These are phyloP conservation scores for Russula abietina DNA, from an alignment of 768 basidiomycete species.

Conservation along the genomic window DNA sequence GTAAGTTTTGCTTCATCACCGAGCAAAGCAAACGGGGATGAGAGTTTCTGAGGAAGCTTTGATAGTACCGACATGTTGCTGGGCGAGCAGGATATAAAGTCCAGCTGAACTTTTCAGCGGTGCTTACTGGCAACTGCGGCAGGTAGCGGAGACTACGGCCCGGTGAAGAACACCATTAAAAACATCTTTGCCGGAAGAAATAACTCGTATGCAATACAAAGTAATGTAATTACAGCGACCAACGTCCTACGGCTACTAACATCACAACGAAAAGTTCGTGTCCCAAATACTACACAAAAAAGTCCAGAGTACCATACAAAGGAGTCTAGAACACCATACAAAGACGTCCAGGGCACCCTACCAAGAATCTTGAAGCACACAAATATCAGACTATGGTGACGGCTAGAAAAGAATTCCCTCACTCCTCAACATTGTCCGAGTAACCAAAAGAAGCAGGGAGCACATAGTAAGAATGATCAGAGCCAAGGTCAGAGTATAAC, in stretches of 20 bases:
- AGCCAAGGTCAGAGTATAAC: too few species aligned
- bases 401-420: too few species aligned
- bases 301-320: neutral
- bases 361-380: too few species aligned
- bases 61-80: constrained; percentile 48
- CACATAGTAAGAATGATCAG: too few species aligned
- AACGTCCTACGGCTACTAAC: neutral
- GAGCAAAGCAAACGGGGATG: constrained; percentile 69
- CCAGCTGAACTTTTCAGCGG: neutral
- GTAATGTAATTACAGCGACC: neutral
- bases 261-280: neutral
- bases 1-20: constrained; percentile 86
- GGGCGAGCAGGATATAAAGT: neutral
- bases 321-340: too few species aligned
- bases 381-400: too few species aligned
- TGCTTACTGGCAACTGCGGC: too few species aligned
- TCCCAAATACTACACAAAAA: neutral
- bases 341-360: too few species aligned
- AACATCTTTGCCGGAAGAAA: neutral
- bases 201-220: neutral
- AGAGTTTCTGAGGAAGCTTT: constrained; percentile 64
- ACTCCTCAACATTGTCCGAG: too few species aligned
- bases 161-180: too few species aligned
- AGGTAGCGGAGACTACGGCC: neutral
- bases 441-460: too few species aligned